phyloP scores from a whole-genome alignment of 257 asterid species.

The Gentiana dahurica region DNA sequence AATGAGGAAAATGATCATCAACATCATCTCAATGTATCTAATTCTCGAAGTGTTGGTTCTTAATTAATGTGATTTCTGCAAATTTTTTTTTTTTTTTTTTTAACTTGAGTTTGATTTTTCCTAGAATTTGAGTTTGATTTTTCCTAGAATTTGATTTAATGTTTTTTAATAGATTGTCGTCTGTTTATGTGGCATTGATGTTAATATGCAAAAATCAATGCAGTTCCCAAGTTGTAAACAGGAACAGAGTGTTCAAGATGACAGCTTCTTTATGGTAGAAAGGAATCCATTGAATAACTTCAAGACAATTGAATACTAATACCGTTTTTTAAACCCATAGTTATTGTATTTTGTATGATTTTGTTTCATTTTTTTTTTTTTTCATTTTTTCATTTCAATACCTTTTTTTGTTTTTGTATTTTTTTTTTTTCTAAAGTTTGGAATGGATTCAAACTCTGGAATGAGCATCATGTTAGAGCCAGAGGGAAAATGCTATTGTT shows the following conservation, averaged over 20 bases:
- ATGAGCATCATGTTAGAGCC: no score
- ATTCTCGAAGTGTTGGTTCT: constrained; percentile 26
- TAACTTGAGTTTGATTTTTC: not conserved
- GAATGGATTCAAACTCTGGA: no score
- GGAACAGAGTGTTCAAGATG: constrained; percentile 12
- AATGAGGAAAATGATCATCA: constrained; percentile 19
- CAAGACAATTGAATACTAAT: no score
- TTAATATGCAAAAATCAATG: not conserved
- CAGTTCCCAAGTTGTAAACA: not conserved
- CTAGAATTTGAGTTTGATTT: not conserved
- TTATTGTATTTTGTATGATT: no score
- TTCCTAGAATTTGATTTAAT: not conserved
- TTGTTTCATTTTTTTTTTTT: no score
- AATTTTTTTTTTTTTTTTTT: not conserved
- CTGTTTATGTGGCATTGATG: not conserved
- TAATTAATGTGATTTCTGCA: not conserved
- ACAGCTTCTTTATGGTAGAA: constrained; percentile 15
- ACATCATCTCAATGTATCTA: constrained; percentile 16
- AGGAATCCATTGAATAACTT: constrained; percentile 1
- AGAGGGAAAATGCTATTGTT: no score
- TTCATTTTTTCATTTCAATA: no score
- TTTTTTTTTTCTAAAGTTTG: no score
- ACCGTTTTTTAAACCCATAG: no score
- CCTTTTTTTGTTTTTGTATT: no score
- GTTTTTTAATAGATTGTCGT: not conserved